These are phyloP conservation scores for Umbilicaria muhlenbergii DNA, from an alignment of 495 filamentous ascomycete genomes.

Conservation along the genomic window DNA sequence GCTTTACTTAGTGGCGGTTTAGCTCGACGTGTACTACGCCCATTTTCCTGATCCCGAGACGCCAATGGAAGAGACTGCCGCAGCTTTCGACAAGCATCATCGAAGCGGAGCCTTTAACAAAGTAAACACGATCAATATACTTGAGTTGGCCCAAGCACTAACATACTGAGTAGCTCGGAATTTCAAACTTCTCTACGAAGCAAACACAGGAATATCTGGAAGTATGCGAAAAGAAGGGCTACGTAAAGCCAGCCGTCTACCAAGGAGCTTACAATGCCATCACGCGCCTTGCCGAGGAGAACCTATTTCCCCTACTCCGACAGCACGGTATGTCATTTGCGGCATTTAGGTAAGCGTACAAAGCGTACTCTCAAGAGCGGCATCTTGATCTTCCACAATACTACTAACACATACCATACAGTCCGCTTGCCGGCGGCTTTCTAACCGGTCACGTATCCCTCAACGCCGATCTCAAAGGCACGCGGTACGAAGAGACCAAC, in stretches of 20 bases:
- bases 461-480: slow-evolving; percentile 10
- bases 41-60: slow-evolving; percentile 20
- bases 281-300: slow-evolving; percentile 21
- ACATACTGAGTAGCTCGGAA: slow-evolving; percentile 14
- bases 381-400: no score
- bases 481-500: slow-evolving; percentile 10
- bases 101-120: slow-evolving; percentile 11
- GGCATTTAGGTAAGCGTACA: slow-evolving; percentile 18
- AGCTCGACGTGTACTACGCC: slow-evolving; percentile 18
- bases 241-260: slow-evolving; percentile 21
- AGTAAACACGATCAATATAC: not conserved
- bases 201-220: slow-evolving; percentile 19
- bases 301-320: slow-evolving; percentile 33
- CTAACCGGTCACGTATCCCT: slow-evolving; percentile 25
- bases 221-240: slow-evolving; percentile 22
- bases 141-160: not conserved
- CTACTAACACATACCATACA: not conserved
- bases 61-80: slow-evolving; percentile 17
- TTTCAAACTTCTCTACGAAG: slow-evolving; percentile 23
- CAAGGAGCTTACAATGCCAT: slow-evolving; percentile 27
- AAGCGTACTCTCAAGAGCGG: not conserved
- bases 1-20: not conserved
- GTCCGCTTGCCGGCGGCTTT: slow-evolving; percentile 33
- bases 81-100: slow-evolving; percentile 17
- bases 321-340: slow-evolving; percentile 36